Base-by-base conservation (phyloP, 1,284 basidiomycete species). In the Lignosus rhinocerotis region DNA sequence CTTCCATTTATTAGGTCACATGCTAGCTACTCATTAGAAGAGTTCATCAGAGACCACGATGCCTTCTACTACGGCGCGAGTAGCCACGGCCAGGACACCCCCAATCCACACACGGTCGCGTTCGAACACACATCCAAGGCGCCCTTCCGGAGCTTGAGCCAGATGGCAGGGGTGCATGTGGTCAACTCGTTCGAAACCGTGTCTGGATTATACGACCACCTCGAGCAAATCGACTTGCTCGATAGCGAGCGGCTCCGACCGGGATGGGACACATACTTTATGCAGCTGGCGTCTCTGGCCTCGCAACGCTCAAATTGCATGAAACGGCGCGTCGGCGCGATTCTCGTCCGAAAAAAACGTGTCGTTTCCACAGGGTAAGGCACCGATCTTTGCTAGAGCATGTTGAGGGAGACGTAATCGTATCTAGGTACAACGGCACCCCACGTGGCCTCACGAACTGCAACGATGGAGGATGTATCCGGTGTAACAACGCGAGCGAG, bases 311-410 rank as follows among this genome's bases (percentile, higher is more conserved):
- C 88, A n/a, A 98, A 94, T 72, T 98, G 90, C 73, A 98, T 98
- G 96, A 99, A 99, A 72, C 86, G 97, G 4, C 85, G 97, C 1
- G 96, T 98, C 0, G 96, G 96, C 12, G 95, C 94, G 0, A 86
- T 98, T 16, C 79, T 98, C 41, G 94, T 98, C 32, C 84, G 92
- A 3, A 86, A 92, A 61, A 88, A 92, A 65, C 83, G 96, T 30
- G 92, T 99, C 52, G 79, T 99, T 39, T 86, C 93, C n/a, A 98
- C 97, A 1, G 97, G 97, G 78, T 89, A 71, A 47, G 77, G 6
- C 36, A 51, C 68, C 42, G n/a, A n/a, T 4, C 32, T 4, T 12
- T 47, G 6, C 16, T 16, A 30, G 10, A 10, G 31, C 31, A 6
- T 14, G 11, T 12, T 19, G 31, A 32, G 30, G 12, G n/a, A n/a